phyloP scores from a whole-genome alignment of 1,139 yeast genomes.

The Yamadazyma blattariae region DNA sequence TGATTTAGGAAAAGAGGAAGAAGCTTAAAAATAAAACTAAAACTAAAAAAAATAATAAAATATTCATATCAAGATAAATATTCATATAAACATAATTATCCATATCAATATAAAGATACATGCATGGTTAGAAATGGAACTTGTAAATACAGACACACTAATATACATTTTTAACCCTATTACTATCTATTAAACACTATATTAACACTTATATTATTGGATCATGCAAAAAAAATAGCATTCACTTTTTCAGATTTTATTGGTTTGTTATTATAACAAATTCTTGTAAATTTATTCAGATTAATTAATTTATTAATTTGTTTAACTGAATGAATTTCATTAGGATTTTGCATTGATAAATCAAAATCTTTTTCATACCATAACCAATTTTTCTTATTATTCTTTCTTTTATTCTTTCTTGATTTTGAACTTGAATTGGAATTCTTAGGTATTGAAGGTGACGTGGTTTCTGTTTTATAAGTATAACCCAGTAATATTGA shows the following conservation, averaged over 20 bases:
- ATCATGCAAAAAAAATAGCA: slow-evolving; percentile 27
- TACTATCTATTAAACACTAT: too few species aligned
- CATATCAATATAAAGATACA: too few species aligned
- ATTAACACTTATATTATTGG: too few species aligned
- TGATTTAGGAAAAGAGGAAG: slow-evolving; percentile 22
- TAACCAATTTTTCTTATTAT: slow-evolving; percentile 23
- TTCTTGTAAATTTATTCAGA: slow-evolving; percentile 14
- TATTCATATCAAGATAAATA: background rate
- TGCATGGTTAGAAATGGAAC: too few species aligned
- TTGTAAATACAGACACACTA: too few species aligned
- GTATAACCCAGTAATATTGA: slow-evolving; percentile 4
- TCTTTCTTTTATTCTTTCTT: background rate
- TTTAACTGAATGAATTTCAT: slow-evolving; percentile 20
- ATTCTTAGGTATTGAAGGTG: background rate
- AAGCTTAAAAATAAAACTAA: too few species aligned
- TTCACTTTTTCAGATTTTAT: slow-evolving; percentile 20
- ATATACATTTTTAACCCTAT: too few species aligned
- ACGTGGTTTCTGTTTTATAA: background rate
- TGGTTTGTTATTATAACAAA: slow-evolving; percentile 31
- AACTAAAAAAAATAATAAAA: too few species aligned
- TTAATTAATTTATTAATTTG: slow-evolving; percentile 23
- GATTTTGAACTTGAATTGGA: background rate
- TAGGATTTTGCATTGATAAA: slow-evolving; percentile 18
- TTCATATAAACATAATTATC: too few species aligned
- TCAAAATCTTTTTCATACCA: slow-evolving; percentile 36